Base-by-base conservation (phyloP, 805 yeast genomes). In the Metschnikowia arizonensis region DNA sequence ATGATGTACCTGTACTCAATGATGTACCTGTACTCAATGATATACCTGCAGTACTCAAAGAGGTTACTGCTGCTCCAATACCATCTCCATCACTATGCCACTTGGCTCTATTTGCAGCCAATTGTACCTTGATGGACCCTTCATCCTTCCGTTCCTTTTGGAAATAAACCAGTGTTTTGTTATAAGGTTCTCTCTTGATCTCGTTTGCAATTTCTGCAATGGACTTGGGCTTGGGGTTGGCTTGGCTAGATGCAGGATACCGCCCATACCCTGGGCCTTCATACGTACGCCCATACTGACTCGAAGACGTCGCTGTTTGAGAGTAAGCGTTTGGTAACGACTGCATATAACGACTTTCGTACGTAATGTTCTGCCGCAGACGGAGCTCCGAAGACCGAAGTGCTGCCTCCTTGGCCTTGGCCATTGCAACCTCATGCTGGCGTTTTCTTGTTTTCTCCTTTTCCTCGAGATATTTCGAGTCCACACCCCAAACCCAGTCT, bases 401-500 rank as follows among this genome's bases (percentile, higher is more conserved):
- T 18, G 78, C 79, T 2, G 81, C 82, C 19, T 78, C 81, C 50
- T 74, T 74, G 4, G 82, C 81, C 57, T 70, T 73, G 3, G 82
- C 78, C 34, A 82, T 78, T 3, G 85, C 83, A 44, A 75, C 72
- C 56, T 82, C 86, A 44, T 81, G 78, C 60, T 81, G 85, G 50
- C 53, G 54, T 46, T 60, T 62, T 64, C 86, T 79, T 38, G 76
- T 81, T 50, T 76, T 79, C 59, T 90, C 97, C 64, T 86, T 80
- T 55, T 89, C 97, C 17, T 82, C 82, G 46, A 86, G 79, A 50
- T 83, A 88, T 48, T 81, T 84, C 49, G 88, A 95, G 66, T 93
- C 96, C 32, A 93, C 69, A 3, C 91, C 91, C 95, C 96, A 91
- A 25, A 87, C 68, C 95, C 96, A 90, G 46, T 96, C 96, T n/a